A percentile compares a stretch with the other conserved stretches of the same genome.
Conservation (phyloP, 2,329 filamentous ascomycete species). For the Sphaerulina musiva region DNA sequence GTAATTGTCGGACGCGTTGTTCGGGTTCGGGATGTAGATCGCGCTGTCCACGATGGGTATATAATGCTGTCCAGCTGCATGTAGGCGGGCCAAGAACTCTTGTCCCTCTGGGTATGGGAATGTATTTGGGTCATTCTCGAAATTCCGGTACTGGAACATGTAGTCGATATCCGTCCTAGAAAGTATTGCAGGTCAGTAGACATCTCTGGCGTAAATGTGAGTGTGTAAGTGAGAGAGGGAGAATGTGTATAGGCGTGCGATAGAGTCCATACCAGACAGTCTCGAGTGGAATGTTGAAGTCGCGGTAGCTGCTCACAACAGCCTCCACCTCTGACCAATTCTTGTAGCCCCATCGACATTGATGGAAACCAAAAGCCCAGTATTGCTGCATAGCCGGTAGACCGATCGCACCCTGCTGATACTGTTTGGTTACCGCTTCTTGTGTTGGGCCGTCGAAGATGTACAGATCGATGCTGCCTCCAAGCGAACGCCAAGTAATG, state of each 20-base stretch:
- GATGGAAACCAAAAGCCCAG: constrained; percentile 74
- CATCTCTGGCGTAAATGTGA: not conserved
- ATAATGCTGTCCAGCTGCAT: constrained; percentile 52
- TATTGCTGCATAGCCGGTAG: constrained; percentile 74
- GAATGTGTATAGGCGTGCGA: not conserved
- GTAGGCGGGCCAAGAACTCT: constrained; percentile 48
- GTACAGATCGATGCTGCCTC: constrained; percentile 71
- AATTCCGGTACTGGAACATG: constrained; percentile 57
- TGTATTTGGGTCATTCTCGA: constrained; percentile 49
- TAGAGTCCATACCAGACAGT: constrained; percentile 21
- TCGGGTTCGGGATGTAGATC: constrained; percentile 67
- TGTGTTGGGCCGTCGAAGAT: constrained; percentile 69
- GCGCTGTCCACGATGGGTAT: constrained; percentile 56
- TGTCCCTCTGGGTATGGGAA: constrained; percentile 47
- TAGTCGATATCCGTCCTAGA: constrained; percentile 41
- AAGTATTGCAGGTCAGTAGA: not conserved
- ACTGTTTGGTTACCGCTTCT: constrained; percentile 62
- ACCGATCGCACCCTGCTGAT: constrained; percentile 60
- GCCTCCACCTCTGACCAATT: constrained; percentile 63
- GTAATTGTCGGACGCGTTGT: constrained; percentile 61
- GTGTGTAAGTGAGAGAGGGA: not conserved
- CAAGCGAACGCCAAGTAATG: constrained; percentile 67
- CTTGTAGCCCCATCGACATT: constrained; percentile 75
- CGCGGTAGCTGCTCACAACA: constrained; percentile 48
- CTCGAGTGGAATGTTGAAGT: constrained; percentile 53